phyloP scores from a whole-genome alignment of 208 protist genomes.

The Leishmania mexicana region DNA sequence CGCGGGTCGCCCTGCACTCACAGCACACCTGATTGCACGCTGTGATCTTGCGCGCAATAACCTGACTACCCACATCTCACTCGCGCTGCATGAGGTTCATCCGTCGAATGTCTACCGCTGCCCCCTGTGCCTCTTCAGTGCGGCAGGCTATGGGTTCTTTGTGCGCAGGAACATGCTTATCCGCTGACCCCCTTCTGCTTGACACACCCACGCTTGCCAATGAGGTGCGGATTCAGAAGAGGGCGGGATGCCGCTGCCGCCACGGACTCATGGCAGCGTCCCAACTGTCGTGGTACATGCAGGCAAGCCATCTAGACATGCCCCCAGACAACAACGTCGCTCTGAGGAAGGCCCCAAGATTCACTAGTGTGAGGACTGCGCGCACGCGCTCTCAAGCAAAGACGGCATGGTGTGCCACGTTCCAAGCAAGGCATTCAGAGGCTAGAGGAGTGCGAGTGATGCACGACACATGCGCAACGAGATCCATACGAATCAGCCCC shows the following conservation, averaged over 20 bases:
- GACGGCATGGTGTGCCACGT: neutral
- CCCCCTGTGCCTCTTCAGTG: neutral
- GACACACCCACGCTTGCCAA: neutral
- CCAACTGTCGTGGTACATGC: neutral
- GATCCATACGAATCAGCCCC: neutral
- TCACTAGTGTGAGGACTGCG: neutral
- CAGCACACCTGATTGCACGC: neutral
- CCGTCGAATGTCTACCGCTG: neutral
- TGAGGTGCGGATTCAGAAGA: neutral
- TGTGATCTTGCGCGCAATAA: neutral
- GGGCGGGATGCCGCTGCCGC: neutral
- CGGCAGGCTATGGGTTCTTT: neutral
- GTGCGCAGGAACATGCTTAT: neutral
- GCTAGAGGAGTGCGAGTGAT: neutral
- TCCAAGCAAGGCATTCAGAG: slow-evolving; percentile 1
- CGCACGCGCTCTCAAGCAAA: neutral
- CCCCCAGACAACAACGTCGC: neutral
- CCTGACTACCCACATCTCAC: neutral
- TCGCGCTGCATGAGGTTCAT: neutral
- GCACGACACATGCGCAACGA: neutral
- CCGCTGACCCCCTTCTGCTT: neutral
- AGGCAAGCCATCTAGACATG: neutral
- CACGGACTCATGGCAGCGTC: neutral
- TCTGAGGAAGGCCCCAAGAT: neutral
- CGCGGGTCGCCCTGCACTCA: neutral